Evolutionary conservation across 2,329 filamentous ascomycete genomes (phyloP), one percentile per base, ranked within the genome.

Genomic region (Coniochaeta pulveracea): DNA sequence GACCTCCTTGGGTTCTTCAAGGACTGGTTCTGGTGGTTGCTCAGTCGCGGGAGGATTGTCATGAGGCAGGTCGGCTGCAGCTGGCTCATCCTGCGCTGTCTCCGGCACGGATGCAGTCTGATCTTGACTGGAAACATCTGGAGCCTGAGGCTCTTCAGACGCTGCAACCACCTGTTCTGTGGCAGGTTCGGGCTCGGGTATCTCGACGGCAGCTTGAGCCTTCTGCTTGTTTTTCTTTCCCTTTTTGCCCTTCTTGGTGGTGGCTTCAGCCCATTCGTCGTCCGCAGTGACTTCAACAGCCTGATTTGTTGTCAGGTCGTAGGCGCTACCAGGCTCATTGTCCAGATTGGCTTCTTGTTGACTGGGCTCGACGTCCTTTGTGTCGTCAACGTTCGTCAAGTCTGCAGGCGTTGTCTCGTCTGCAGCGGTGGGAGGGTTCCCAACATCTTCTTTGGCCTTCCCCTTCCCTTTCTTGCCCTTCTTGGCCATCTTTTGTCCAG

Each of bases 381-480:
- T n/a, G n/a, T n/a, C n/a, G n/a, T n/a, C n/a, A n/a, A n/a, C n/a
- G n/a, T n/a, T n/a, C n/a, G n/a, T n/a, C n/a, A n/a, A n/a, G n/a
- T 23, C 21, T 23, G 21, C n/a, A 23, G 21, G n/a, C 21, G n/a
- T n/a, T 8, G 18, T 23, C n/a, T 33, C 30, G n/a, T 26, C 26
- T 12, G 22, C 9, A 17, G 35, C 19, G 16, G 26, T 16, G 10
- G 34, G 21, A n/a, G 8, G 8, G 8, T 23, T n/a, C 21, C 21
- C n/a, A 8, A 23, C 17, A 31, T 19, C 10, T 28, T 15, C 19
- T 37, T 36, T 11, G 27, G 47, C 39, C 50, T 61, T 66, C 21
- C 47, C 48, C 46, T 63, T 64, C 25, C 55, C 52, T 39, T 56
- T 55, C 34, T 54, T 55, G 30, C 53, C 49, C 48, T 50, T 45